Conservation (phyloP, 2,329 filamentous ascomycete genomes). For the Colletotrichum sp. region DNA sequence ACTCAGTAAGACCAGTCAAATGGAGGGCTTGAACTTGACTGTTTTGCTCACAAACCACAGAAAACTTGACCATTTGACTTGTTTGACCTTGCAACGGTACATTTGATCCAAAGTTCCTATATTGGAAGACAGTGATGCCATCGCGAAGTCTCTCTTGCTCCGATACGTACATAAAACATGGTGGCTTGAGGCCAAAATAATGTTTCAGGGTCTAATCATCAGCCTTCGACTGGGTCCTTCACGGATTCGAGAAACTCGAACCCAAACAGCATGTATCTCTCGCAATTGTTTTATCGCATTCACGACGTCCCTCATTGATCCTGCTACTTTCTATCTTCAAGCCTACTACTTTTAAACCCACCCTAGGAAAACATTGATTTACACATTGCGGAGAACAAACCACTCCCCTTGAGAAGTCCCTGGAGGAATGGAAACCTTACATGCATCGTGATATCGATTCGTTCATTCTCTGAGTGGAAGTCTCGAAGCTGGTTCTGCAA, state of each 20-base stretch:
- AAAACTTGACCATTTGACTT: no score
- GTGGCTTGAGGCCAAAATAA: no score
- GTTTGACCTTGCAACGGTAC: no score
- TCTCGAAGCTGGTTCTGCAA: not conserved
- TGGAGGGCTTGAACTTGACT: no score
- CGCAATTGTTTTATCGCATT: fast-evolving
- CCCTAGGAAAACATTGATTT: not conserved
- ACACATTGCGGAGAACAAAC: not conserved
- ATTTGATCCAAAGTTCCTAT: no score
- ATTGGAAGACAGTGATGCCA: no score
- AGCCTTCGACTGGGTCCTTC: not conserved
- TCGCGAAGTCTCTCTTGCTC: no score
- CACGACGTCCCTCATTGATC: not conserved
- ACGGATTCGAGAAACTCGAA: not conserved
- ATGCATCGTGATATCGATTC: not conserved
- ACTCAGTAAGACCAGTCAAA: no score
- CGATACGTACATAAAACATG: no score
- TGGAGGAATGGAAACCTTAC: not conserved
- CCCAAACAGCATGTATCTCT: not conserved
- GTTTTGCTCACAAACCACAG: no score
- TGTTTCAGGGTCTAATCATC: not conserved
- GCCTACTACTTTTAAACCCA: not conserved
- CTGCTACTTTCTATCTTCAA: not conserved
- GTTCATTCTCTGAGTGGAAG: not conserved
- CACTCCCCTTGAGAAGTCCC: not conserved